phyloP scores from a whole-genome alignment of 768 basidiomycete species.

The Suillus spraguei region DNA sequence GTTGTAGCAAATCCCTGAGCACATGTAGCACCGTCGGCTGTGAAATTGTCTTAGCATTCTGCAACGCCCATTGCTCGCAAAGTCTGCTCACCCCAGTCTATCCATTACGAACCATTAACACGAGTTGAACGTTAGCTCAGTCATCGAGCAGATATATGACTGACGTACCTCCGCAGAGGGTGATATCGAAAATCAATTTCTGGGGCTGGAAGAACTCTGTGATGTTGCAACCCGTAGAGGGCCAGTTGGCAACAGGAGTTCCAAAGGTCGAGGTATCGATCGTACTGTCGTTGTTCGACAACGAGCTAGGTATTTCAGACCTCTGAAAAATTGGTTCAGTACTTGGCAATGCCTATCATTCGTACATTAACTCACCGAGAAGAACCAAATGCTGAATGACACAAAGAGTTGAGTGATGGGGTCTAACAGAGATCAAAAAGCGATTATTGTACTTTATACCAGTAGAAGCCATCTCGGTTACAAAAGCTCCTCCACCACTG shows the following conservation, averaged over 20 bases:
- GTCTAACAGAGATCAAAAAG: not conserved
- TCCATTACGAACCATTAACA: not conserved
- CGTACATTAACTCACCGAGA: constrained; percentile 23
- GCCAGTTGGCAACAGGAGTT: constrained; percentile 71
- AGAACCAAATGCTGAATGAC: constrained; percentile 32
- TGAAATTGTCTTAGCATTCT: not conserved
- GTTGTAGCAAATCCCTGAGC: constrained; percentile 66
- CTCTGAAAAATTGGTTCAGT: constrained; percentile 19
- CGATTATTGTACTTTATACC: constrained; percentile 59
- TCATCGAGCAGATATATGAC: constrained; percentile 13
- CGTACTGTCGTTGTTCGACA: constrained; percentile 51
- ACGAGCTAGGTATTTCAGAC: constrained; percentile 45
- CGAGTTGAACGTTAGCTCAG: constrained; percentile 33
- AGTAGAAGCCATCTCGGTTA: constrained; percentile 67
- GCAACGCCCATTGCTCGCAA: too few species aligned
- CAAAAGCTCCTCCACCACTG: constrained; percentile 72
- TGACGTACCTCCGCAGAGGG: constrained; percentile 61
- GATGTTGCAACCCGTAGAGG: constrained; percentile 54
- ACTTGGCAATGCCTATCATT: not conserved
- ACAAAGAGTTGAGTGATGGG: constrained; percentile 3
- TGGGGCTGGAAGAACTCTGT: constrained; percentile 61
- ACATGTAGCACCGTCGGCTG: constrained; percentile 49
- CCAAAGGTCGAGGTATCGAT: constrained; percentile 62
- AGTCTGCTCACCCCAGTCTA: constrained; percentile 35
- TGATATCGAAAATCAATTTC: constrained; percentile 73